These are phyloP conservation scores for Hippophae rhamnoides DNA, from an alignment of 306 rosid species.

Conservation along the genomic window DNA sequence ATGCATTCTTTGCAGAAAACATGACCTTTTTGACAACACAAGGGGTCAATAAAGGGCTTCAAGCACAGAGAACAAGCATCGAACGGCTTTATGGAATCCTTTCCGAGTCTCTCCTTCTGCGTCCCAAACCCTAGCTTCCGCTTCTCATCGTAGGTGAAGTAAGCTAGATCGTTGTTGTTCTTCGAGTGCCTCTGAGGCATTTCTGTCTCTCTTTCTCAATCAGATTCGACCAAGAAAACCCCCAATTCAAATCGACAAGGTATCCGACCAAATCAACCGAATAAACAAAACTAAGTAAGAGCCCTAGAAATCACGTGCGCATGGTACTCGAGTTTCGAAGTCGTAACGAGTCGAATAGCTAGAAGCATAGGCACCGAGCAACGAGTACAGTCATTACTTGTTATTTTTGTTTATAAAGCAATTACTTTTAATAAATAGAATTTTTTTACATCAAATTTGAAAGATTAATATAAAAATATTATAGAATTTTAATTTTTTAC, in stretches of 20 bases:
- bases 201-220: constrained; percentile 5
- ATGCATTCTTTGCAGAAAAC: constrained; percentile 89
- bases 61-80: constrained; percentile 89
- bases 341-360: not conserved
- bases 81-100: constrained; percentile 91
- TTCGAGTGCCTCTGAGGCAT: constrained; percentile 99
- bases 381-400: too few species aligned
- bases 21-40: constrained; percentile 86
- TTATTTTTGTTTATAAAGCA: too few species aligned
- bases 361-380: not conserved
- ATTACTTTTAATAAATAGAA: too few species aligned
- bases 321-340: not conserved
- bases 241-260: not conserved
- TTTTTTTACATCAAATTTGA: too few species aligned
- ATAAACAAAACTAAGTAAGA: not conserved
- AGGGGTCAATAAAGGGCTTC: constrained; percentile 79
- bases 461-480: too few species aligned
- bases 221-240: not conserved
- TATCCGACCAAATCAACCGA: not conserved
- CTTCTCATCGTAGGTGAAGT: constrained; percentile 98
- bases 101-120: constrained; percentile 87
- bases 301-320: constrained; percentile 5
- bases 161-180: constrained; percentile 96
- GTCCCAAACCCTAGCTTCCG: constrained; percentile 87
- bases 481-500: too few species aligned